Evolutionary conservation across 176 grass and related monocot species (phyloP).

Genomic region (Oryza rufipogon): DNA sequence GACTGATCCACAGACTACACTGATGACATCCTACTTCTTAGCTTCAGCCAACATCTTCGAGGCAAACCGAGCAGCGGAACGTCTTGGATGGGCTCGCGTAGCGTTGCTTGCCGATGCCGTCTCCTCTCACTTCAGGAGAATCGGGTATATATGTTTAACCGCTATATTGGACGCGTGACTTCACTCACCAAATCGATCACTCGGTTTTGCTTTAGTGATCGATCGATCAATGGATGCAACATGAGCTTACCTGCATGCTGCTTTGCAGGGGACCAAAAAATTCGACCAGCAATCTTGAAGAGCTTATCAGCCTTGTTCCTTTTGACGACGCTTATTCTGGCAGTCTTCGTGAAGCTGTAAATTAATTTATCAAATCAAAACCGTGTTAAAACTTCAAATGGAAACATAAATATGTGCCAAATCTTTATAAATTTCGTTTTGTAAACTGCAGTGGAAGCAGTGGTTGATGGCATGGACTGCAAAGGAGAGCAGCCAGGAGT

Average conservation of each 20-base stretch:
- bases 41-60: constrained; percentile 52
- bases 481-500: not conserved
- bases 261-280: too few species aligned
- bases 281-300: too few species aligned
- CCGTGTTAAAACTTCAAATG: too few species aligned
- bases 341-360: not conserved
- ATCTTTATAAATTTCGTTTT: not conserved
- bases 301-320: too few species aligned
- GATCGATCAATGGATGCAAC: too few species aligned
- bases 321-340: too few species aligned
- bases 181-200: not conserved
- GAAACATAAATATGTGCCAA: too few species aligned
- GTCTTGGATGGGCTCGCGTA: constrained; percentile 47
- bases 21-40: too few species aligned
- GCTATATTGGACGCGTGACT: not conserved
- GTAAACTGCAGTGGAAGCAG: constrained; percentile 55
- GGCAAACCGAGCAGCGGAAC: constrained; percentile 32
- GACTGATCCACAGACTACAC: too few species aligned
- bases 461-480: constrained; percentile 46
- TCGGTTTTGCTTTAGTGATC: not conserved
- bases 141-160: not conserved
- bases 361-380: not conserved
- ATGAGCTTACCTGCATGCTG: too few species aligned
- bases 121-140: not conserved
- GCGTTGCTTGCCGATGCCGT: constrained; percentile 38